Base-by-base conservation (phyloP, 345 rosid genomes). In the Laguncularia racemosa region DNA sequence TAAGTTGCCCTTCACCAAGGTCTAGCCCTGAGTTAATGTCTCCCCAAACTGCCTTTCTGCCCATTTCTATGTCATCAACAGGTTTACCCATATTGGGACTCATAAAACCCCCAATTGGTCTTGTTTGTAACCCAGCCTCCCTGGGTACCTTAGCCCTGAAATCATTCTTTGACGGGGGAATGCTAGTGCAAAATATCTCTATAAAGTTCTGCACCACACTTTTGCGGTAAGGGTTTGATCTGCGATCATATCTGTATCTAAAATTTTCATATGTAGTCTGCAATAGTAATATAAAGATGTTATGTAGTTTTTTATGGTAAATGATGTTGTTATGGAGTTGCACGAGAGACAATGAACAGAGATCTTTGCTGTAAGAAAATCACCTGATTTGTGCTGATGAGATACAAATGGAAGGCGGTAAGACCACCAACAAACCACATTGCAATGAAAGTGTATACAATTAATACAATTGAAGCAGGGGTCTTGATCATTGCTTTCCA, bases 351-450 rank as follows among this genome's bases (percentile, higher is more conserved):
- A 47, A 16, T 2, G 28, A 18, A 11, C 23, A 13, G 50, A 12
- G 12, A 8, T 16, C 20, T 56, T 46, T 20, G 47, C 46, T 46
- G 16, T 40, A 18, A 56, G 48, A 44, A 56, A 45, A 40, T 44
- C 50, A 90, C 99, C 91, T 95, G 97, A 76, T 95, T 95, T 76
- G 89, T 88, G 68, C 95, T 74, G 75, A 95, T 90, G 68, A 95
- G 95, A 75, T 90, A 95, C 16, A 84, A 73, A 71, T 95, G 99
- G 72, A 90, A 95, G 55, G 88, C 81, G 14, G 89, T 76, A 60
- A 95, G 89, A 60, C 99, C 99, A 54, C 97, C 97, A 55, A 95
- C 99, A 61, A 95, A 90, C 99, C 99, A 95, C 86, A 95, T 80
- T 0, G 91, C 71, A 46, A 95, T 79, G 62, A 95, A 95, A n/a